Evolutionary conservation across 139 green algal species (phyloP), one percentile per base, ranked within the genome.

Genomic region (Micractinium conductrix): DNA sequence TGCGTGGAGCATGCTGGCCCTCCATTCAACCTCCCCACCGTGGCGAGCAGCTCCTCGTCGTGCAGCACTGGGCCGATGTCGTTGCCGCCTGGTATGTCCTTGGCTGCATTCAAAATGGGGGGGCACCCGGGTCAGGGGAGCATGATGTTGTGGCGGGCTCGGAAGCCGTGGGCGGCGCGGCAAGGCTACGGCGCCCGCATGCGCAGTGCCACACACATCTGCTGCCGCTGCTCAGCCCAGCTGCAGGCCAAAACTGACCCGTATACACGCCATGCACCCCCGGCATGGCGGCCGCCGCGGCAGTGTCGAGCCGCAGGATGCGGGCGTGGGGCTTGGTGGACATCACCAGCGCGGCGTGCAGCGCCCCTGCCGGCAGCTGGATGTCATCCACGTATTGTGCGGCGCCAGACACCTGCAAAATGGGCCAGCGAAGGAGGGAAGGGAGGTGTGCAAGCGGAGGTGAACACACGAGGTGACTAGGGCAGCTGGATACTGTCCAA

Each of bases 21-120:
- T 35, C 14, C 48, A 10, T 58, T 58, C 14, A 58, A 58, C 10
- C 10, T 14, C 48, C 81, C 21, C 72, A 86, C 83, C 2, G 85
- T 92, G 9, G 95, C 96, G 90, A 99, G 99, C 48, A 96, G 87
- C 88, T 98, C 91, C 87, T 99, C 97, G 67, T 99, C 97, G 33
- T 93, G 84, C 38, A 93, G 84, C 26, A 98, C 92, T 0, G 96
- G 84, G 0, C 97, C 97, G 30, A 98, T 96, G 30, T 88, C 75
- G 83, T 99, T 99, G 60, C 78, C 78, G 21, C 78, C 78, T 33
- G 62, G 78, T 30, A 74, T 43, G 21, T 98, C 92, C 78, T 91
- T 90, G 45, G 89, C 89, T 35, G 81, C 76, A 87, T 5, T 17
- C n/a, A n/a, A n/a, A n/a, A n/a, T n/a, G 10, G 7, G 35, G 24